phyloP scores from a whole-genome alignment of 306 rosid species.

The Abrus pulchellus region DNA sequence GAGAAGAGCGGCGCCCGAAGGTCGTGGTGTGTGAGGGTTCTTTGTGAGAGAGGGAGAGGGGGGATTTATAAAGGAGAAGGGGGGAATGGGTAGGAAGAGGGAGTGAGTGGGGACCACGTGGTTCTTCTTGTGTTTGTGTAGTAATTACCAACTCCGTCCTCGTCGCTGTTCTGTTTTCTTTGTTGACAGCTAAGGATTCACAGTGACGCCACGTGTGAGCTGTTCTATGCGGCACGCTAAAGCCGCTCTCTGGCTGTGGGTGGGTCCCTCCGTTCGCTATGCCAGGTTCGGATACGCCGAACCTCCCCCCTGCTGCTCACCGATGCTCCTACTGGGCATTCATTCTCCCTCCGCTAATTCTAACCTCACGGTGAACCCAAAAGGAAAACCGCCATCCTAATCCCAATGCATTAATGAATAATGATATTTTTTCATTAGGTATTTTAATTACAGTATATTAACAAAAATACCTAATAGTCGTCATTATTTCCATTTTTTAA shows the following conservation, averaged over 20 bases:
- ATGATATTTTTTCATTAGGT: too few species aligned
- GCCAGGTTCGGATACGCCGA: not conserved
- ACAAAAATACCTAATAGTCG: too few species aligned
- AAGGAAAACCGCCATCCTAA: too few species aligned
- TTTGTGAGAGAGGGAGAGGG: slow-evolving; percentile 21
- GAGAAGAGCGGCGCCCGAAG: slow-evolving; percentile 36
- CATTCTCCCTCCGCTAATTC: too few species aligned
- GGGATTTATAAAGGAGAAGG: slow-evolving; percentile 53
- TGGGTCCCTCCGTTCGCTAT: slow-evolving; percentile 58
- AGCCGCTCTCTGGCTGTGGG: slow-evolving; percentile 63
- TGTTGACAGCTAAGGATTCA: slow-evolving; percentile 60
- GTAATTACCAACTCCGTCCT: slow-evolving; percentile 42
- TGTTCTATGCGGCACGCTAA: slow-evolving; percentile 88
- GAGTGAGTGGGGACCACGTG: slow-evolving; percentile 47
- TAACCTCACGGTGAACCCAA: too few species aligned
- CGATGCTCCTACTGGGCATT: not conserved
- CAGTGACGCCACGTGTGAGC: slow-evolving; percentile 65
- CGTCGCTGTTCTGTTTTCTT: slow-evolving; percentile 11
- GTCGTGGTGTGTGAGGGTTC: slow-evolving; percentile 54
- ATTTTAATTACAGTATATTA: too few species aligned
- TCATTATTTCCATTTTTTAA: too few species aligned
- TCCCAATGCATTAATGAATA: too few species aligned
- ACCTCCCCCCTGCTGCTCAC: slow-evolving; percentile 1
- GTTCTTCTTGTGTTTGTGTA: slow-evolving; percentile 10
- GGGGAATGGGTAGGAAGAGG: not conserved